Base-by-base conservation (phyloP, 1,284 basidiomycete species). In the Trametes sp. region DNA sequence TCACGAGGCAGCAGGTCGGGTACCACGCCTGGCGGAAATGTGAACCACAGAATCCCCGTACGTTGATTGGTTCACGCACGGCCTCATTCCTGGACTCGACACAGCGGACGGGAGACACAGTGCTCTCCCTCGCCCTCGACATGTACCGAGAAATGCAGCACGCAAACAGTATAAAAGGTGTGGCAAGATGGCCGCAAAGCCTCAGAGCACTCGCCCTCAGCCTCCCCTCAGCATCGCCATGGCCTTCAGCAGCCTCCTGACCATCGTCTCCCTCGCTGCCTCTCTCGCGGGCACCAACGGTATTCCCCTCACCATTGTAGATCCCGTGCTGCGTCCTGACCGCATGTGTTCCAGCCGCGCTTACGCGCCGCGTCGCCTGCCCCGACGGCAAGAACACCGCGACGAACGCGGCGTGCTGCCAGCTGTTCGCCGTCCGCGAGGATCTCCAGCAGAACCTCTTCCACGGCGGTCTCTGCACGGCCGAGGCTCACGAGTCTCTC, bases 361-460 rank as follows among this genome's bases (percentile, higher is more conserved):
- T 61, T 26, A 61, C 59, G 36, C 52, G 59, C 24, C 59, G 59
- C 6, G 52, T 61, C 8, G 52, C 59, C 2, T 61, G 59, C 31
- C 59, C 59, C 31, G 53, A 55, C 23, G 59, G 59, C 46, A 55
- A 50, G 36, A 61, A 61, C 46, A 60, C 59, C 5, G 59, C 59
- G 28, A 60, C 59, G 21, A 60, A 60, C 45, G 59, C 52, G 26
- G 59, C 59, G 19, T 60, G 59, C 46, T 60, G 59, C 59, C 52
- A 54, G 44, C 59, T 60, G 11, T 60, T 60, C 29, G 59, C 59
- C 8, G 59, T 60, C 46, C 52, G 53, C 31, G 31, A 61, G 31
- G 59, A 61, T 24, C 33, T 61, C 53, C 59, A 61, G 53, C 23
- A 54, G 48, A 61, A 61, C 54, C 35, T 61, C 10, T 61, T 61